These are phyloP conservation scores for Stemphylium lycopersici DNA, from an alignment of 2,329 filamentous ascomycete genomes.

Conservation along the genomic window DNA sequence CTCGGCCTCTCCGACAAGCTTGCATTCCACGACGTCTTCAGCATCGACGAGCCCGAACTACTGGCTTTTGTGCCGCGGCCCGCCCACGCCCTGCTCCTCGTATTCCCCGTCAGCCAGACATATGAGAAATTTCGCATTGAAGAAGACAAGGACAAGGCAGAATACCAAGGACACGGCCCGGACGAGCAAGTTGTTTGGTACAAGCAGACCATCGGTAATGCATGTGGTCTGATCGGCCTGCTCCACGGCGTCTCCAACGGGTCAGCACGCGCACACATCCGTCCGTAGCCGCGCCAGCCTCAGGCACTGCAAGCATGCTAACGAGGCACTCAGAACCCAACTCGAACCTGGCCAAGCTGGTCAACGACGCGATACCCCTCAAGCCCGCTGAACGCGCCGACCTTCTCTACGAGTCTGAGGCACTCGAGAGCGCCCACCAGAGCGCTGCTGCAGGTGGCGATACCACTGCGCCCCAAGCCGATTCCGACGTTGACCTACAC, in stretches of 20 bases:
- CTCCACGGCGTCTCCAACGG: conserved; percentile 87
- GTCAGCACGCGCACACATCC: conserved; percentile 59
- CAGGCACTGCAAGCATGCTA: conserved; percentile 11
- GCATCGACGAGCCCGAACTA: conserved; percentile 82
- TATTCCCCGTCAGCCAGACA: conserved; percentile 81
- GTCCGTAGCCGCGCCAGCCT: conserved; percentile 22
- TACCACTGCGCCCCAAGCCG: conserved; percentile 76
- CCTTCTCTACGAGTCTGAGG: conserved; percentile 76
- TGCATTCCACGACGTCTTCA: conserved; percentile 89
- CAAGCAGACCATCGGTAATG: conserved; percentile 93
- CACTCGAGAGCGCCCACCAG: conserved; percentile 78
- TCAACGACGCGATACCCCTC: conserved; percentile 73
- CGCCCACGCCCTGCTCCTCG: conserved; percentile 84
- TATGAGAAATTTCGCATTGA: conserved; percentile 78
- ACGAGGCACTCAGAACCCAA: conserved; percentile 46
- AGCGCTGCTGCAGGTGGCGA: conserved; percentile 78
- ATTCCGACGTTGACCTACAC: conserved; percentile 88
- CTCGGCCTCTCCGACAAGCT: conserved; percentile 83
- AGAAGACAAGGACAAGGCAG: conserved; percentile 69
- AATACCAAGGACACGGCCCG: conserved; percentile 72
- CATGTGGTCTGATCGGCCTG: conserved; percentile 90
- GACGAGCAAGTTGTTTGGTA: conserved; percentile 88
- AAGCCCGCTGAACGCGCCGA: conserved; percentile 69
- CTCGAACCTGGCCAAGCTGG: conserved; percentile 67
- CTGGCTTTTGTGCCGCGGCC: conserved; percentile 88